Conservation (phyloP, 148 eudicot genomes). For the Nyssa sinensis region DNA sequence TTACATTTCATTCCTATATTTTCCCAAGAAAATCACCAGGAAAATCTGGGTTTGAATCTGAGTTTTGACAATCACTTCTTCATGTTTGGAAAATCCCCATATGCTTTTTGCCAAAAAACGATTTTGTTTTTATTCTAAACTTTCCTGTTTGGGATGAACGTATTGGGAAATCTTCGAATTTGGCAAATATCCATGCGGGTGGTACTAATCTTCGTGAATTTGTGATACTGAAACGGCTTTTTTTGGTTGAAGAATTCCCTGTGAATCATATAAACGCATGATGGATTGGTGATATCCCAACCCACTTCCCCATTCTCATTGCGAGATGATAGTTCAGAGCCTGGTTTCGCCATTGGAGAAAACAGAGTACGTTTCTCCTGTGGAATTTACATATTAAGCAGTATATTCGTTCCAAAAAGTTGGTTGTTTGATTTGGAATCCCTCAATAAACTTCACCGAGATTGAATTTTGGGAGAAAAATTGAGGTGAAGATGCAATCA, state of each 20-base stretch:
- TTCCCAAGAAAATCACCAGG: no score
- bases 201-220: not conserved
- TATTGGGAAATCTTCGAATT: not conserved
- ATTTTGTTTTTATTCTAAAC: not conserved
- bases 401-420: no score
- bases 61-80: not conserved
- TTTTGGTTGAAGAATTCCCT: no score
- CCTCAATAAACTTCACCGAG: not conserved
- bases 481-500: not conserved
- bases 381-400: no score
- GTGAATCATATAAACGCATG: no score
- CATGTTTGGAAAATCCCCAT: not conserved
- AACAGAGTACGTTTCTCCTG: not conserved
- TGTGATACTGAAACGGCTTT: no score
- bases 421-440: not conserved
- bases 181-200: not conserved
- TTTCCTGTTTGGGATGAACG: no score
- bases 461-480: not conserved
- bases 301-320: not conserved
- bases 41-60: no score
- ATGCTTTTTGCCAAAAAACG: not conserved
- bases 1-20: not conserved
- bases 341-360: not conserved
- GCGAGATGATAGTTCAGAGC: not conserved
- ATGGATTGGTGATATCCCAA: no score